phyloP scores from a whole-genome alignment of 345 rosid species.

The Diplotaxis tenuifolia region DNA sequence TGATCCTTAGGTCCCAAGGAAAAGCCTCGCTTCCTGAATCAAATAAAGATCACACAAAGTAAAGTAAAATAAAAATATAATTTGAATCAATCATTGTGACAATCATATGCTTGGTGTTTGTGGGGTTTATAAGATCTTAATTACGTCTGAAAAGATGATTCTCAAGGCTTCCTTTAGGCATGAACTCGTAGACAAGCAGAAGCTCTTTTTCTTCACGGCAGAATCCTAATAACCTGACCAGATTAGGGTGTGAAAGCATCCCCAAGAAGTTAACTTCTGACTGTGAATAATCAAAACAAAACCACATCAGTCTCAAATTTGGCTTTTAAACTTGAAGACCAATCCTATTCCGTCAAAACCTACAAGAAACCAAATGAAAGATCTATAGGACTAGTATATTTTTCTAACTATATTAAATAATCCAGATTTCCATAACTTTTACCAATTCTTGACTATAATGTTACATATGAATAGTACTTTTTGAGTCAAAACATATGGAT shows the following conservation, averaged over 20 bases:
- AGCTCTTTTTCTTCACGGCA: conserved; percentile 77
- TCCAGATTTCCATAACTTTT: not conserved
- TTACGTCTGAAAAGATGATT: conserved; percentile 79
- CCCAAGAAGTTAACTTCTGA: conserved; percentile 81
- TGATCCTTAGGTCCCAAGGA: conserved; percentile 79
- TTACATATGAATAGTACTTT: not conserved
- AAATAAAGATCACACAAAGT: not conserved
- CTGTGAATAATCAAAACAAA: conserved; percentile 42
- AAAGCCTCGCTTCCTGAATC: conserved; percentile 53
- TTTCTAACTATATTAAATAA: not conserved
- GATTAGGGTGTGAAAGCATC: conserved; percentile 74
- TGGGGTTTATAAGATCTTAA: conserved; percentile 29
- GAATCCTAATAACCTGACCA: conserved; percentile 72
- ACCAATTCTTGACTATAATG: not conserved
- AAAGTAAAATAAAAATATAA: not conserved
- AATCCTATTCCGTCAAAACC: not conserved
- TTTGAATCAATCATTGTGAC: not conserved
- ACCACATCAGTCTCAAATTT: conserved; percentile 5
- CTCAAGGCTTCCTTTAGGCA: conserved; percentile 79
- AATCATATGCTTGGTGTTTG: not conserved
- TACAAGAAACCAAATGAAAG: not conserved
- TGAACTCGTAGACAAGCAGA: conserved; percentile 76
- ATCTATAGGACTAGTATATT: not conserved
- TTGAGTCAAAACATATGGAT: not conserved
- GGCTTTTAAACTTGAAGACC: not conserved